Evolutionary conservation across 768 basidiomycete species (phyloP).

Genomic region (Mycena metata): DNA sequence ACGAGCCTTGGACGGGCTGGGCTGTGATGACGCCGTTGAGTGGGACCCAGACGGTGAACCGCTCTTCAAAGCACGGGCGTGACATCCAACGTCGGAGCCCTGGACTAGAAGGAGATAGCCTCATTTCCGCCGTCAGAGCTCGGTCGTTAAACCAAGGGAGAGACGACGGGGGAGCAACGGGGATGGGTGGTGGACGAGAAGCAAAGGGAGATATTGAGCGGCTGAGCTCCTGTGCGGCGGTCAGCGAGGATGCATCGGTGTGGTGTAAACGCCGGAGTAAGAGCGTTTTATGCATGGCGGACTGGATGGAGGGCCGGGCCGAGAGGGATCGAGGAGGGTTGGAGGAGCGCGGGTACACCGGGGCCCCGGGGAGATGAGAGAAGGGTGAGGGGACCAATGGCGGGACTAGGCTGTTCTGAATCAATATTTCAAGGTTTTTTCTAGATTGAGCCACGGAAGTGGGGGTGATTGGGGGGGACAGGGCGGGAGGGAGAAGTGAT

Average conservation of each 20-base stretch:
- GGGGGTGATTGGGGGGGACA: constrained; percentile 38
- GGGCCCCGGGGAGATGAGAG: constrained; percentile 51
- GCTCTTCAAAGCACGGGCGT: constrained; percentile 84
- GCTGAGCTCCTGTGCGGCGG: constrained; percentile 22
- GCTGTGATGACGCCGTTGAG: constrained; percentile 53
- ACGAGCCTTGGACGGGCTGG: constrained; percentile 60
- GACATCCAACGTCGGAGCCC: constrained; percentile 78
- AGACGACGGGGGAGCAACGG: constrained; percentile 28
- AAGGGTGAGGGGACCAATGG: constrained; percentile 64
- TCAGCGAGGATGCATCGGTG: constrained; percentile 35
- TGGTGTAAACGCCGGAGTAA: constrained; percentile 62
- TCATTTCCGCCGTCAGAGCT: constrained; percentile 34
- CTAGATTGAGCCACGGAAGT: constrained; percentile 49
- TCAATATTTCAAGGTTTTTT: constrained; percentile 57
- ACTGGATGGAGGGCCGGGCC: constrained; percentile 56
- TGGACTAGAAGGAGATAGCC: constrained; percentile 58
- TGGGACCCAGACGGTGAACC: constrained; percentile 67
- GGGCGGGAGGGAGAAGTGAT: constrained; percentile 27
- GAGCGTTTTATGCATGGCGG: constrained; percentile 63
- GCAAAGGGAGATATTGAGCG: constrained; percentile 37
- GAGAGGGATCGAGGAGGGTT: constrained; percentile 56
- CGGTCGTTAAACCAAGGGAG: constrained; percentile 34
- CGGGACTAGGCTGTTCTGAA: constrained; percentile 61
- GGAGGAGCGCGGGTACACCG: constrained; percentile 70
- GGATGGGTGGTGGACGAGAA: constrained; percentile 34